Conservation (phyloP, 768 basidiomycete species). For the Solioccasus polychromus region DNA sequence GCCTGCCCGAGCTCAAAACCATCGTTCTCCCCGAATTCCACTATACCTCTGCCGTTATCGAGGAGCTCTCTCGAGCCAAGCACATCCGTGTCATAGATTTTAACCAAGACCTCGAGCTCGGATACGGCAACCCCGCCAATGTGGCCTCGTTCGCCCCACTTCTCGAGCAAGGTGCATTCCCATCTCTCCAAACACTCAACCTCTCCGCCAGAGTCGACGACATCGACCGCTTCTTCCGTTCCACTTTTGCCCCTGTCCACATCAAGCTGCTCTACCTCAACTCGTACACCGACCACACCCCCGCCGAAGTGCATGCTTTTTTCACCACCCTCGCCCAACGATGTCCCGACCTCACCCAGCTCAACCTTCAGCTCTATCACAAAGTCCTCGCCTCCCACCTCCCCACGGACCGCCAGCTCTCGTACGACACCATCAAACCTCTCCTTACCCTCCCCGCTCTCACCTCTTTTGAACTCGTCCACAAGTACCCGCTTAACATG, state of each 20-base stretch:
- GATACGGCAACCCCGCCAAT: constrained; percentile 44
- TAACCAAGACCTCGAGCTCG: constrained; percentile 47
- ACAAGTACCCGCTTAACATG: constrained; percentile 32
- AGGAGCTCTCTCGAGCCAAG: constrained; percentile 42
- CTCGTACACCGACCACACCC: constrained; percentile 43
- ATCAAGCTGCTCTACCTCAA: constrained; percentile 54
- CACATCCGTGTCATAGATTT: constrained; percentile 51
- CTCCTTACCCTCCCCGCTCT: constrained; percentile 33
- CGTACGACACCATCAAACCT: constrained; percentile 36
- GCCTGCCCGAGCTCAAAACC: constrained; percentile 43
- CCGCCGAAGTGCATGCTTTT: constrained; percentile 40
- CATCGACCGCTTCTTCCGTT: constrained; percentile 42
- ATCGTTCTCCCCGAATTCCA: constrained; percentile 52
- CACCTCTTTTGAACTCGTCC: constrained; percentile 31
- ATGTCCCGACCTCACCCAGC: constrained; percentile 45
- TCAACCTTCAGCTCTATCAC: constrained; percentile 38
- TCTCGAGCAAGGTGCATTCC: constrained; percentile 49
- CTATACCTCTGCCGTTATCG: constrained; percentile 44
- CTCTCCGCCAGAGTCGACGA: constrained; percentile 45
- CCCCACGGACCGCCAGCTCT: constrained; percentile 27
- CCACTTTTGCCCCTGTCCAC: constrained; percentile 44
- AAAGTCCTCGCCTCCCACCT: constrained; percentile 12
- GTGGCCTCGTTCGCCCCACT: constrained; percentile 42
- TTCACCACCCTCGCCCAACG: constrained; percentile 43
- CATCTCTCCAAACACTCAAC: constrained; percentile 50